Evolutionary conservation across 768 basidiomycete species (phyloP).

Genomic region (Hygrocybe coccinea): DNA sequence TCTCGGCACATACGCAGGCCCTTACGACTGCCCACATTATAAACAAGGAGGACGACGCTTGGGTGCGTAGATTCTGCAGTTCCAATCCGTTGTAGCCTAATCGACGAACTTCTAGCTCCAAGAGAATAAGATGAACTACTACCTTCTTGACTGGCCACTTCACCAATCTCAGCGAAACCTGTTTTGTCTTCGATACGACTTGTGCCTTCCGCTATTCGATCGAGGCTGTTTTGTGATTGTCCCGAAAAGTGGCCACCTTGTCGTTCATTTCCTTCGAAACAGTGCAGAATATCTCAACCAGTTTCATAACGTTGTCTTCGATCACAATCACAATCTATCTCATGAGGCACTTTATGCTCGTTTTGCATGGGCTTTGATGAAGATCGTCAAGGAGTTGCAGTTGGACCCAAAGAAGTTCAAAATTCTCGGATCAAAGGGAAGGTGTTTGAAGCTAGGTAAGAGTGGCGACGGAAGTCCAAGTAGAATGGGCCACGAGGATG

Average conservation of each 20-base stretch:
- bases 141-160: not conserved
- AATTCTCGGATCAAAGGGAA: not conserved
- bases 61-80: constrained; percentile 2
- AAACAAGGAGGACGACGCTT: not conserved
- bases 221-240: not conserved
- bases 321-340: not conserved
- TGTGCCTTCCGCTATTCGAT: constrained; percentile 2
- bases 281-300: not conserved
- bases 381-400: too few relatives aligned
- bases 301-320: not conserved
- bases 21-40: constrained; percentile 1
- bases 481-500: not conserved
- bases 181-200: not conserved
- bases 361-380: too few relatives aligned
- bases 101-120: not conserved
- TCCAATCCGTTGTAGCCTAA: not conserved
- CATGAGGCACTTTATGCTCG: too few relatives aligned
- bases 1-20: not conserved
- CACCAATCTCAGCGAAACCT: not conserved
- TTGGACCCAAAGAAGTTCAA: constrained; percentile 2
- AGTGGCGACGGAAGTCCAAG: not conserved
- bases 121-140: not conserved
- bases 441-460: not conserved
- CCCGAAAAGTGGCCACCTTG: not conserved
- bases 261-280: constrained; percentile 1